Evolutionary conservation across 768 basidiomycete species (phyloP), one percentile per base, ranked within the genome.

Genomic region (Clitopilus hobsonii): DNA sequence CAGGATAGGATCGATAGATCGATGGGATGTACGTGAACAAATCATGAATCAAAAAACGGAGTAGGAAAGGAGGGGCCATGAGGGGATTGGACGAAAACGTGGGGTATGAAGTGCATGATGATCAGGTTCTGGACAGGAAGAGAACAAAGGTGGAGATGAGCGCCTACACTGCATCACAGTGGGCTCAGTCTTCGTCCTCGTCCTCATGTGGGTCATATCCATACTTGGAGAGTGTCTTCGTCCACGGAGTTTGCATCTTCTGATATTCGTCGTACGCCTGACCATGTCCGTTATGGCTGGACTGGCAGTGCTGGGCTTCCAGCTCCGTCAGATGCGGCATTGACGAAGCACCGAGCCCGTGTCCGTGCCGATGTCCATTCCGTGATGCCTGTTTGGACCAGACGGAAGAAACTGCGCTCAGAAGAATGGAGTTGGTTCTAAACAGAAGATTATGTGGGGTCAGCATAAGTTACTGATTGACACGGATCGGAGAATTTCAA

Each of bases 351-450:
- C 16, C 8, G 16, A n/a, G n/a, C n/a, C n/a, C n/a, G n/a, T 32
- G 30, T 23, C 41, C 41, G 22, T 45, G 41, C 10, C 41, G n/a
- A 20, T 45, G 41, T 45, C 41, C 41, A 5, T 18, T 45, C 41
- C 41, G 10, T 18, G 41, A 45, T 45, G 41, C 41, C 18, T 45
- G 41, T 45, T 18, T 45, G 16, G 41, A 6, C 41, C 10, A 2
- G 5, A 20, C 54, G 20, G 61, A 60, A 30, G 56, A 53, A 13
- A 62, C 52, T 18, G 57, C 27, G 6, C 60, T 30, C 8, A 45
- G 47, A 20, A 60, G 52, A 41, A 62, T 55, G 23, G 54, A 51
- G 28, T 62, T 62, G 16, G 60, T 56, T 2, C 61, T 62, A 27
- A 25, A 27, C 6, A 45, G 25, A 36, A 13, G 56, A 38, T 13